Conservation (phyloP, 2,329 filamentous ascomycete species). For the Phialophora chinensis region DNA sequence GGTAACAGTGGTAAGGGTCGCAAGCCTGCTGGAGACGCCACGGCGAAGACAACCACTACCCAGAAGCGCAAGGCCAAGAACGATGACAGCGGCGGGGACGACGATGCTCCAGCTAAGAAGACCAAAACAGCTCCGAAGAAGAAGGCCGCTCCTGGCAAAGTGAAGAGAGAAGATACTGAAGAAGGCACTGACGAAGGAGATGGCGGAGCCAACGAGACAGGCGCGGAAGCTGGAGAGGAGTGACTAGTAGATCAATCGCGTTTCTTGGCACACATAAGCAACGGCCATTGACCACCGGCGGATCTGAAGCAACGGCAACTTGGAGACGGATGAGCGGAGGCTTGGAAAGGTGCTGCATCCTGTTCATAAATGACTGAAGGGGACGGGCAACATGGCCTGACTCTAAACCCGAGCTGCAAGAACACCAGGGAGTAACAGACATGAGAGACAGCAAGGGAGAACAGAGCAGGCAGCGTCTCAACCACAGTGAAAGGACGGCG, state of each 20-base stretch:
- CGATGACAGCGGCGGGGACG: slow-evolving; percentile 3
- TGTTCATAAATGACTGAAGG: not conserved
- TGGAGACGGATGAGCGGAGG: not conserved
- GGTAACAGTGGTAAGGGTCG: slow-evolving; percentile 17
- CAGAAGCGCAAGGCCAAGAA: slow-evolving; percentile 11
- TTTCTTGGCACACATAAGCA: not conserved
- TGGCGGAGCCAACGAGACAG: not conserved
- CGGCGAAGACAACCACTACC: slow-evolving; percentile 2
- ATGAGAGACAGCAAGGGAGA: not conserved
- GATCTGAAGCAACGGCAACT: not conserved
- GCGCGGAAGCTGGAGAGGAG: not conserved
- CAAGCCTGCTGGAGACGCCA: not conserved
- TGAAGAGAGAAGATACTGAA: slow-evolving; percentile 10
- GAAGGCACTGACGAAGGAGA: not conserved
- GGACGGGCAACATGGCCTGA: not conserved
- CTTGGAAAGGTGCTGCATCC: not conserved
- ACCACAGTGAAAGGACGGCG: not conserved
- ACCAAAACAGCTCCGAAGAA: slow-evolving; percentile 15
- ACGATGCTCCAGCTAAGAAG: slow-evolving; percentile 19
- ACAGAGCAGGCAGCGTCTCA: not conserved
- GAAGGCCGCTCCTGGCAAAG: slow-evolving; percentile 3
- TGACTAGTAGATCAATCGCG: not conserved
- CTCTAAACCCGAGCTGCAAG: not conserved
- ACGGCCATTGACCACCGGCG: not conserved
- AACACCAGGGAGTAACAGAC: not conserved